Conservation (phyloP, 345 rosid genomes). For the Brassica incana region DNA sequence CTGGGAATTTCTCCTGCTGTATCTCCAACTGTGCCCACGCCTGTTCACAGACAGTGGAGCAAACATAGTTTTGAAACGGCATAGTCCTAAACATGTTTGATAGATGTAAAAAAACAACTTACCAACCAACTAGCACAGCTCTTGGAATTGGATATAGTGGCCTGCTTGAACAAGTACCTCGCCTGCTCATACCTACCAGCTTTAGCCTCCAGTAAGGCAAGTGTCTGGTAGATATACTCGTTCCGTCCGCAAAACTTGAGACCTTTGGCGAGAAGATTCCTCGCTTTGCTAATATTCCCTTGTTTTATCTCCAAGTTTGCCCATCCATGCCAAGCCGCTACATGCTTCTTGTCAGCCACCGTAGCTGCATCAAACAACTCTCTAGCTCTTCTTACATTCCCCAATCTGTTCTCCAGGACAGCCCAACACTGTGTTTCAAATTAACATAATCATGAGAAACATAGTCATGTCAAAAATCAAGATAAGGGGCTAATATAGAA, state of each 20-base stretch:
- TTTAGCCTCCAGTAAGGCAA: constrained; percentile 82
- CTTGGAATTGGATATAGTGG: constrained; percentile 80
- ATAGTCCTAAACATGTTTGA: constrained; percentile 1
- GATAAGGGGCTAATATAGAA: constrained; percentile 21
- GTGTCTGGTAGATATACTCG: constrained; percentile 88
- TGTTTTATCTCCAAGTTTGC: constrained; percentile 91
- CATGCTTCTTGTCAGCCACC: constrained; percentile 85
- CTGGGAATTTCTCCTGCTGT: constrained; percentile 69
- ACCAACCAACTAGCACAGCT: constrained; percentile 99
- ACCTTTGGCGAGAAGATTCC: constrained; percentile 86
- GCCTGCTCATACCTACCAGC: constrained; percentile 78
- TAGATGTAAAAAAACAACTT: constrained; percentile 43
- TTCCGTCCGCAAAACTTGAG: constrained; percentile 85
- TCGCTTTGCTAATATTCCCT: constrained; percentile 88
- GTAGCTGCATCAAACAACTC: constrained; percentile 96
- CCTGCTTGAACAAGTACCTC: constrained; percentile 77
- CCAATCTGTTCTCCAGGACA: constrained; percentile 79
- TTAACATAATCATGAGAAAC: constrained; percentile 4
- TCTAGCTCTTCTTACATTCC: constrained; percentile 82
- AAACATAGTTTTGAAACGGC: constrained; percentile 1
- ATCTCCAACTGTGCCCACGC: constrained; percentile 97
- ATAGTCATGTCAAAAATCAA: not conserved
- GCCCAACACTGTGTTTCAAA: constrained; percentile 91
- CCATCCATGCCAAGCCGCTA: constrained; percentile 99
- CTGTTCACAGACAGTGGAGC: constrained; percentile 41